Conservation (phyloP, 805 yeast species). For the Wickerhamiella lipophila region DNA sequence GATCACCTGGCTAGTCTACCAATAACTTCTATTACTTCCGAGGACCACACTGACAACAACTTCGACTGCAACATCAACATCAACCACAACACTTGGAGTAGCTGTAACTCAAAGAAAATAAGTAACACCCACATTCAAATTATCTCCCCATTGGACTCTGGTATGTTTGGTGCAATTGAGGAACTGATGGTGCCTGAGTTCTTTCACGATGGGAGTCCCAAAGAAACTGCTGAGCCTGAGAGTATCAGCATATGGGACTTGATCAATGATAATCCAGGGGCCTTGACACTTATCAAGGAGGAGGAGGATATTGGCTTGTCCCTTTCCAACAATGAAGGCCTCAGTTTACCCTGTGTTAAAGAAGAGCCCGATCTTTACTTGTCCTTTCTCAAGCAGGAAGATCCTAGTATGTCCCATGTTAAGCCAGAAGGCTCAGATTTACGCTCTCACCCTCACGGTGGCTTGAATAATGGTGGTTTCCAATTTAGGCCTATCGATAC, state of each 20-base stretch:
- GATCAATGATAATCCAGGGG: not conserved
- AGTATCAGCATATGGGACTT: not conserved
- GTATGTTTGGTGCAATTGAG: not conserved
- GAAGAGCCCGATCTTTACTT: no score
- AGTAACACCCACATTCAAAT: not conserved
- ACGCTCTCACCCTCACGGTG: not conserved
- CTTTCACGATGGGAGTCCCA: not conserved
- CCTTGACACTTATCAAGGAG: not conserved
- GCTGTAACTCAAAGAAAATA: not conserved
- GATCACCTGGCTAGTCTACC: not conserved
- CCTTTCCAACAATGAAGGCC: not conserved
- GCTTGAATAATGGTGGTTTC: not conserved
- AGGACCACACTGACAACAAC: not conserved
- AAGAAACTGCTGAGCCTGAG: not conserved
- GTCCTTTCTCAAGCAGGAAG: no score
- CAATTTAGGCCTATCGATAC: not conserved
- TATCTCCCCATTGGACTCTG: not conserved
- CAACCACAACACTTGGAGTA: not conserved
- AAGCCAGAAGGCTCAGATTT: no score
- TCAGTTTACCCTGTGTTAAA: no score
- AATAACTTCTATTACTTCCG: not conserved
- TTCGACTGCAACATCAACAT: not conserved
- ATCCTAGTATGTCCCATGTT: no score
- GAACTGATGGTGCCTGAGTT: not conserved
- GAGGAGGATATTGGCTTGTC: not conserved